These are phyloP conservation scores for Penicillium crystallinum DNA, from an alignment of 495 filamentous ascomycete genomes.

Conservation along the genomic window DNA sequence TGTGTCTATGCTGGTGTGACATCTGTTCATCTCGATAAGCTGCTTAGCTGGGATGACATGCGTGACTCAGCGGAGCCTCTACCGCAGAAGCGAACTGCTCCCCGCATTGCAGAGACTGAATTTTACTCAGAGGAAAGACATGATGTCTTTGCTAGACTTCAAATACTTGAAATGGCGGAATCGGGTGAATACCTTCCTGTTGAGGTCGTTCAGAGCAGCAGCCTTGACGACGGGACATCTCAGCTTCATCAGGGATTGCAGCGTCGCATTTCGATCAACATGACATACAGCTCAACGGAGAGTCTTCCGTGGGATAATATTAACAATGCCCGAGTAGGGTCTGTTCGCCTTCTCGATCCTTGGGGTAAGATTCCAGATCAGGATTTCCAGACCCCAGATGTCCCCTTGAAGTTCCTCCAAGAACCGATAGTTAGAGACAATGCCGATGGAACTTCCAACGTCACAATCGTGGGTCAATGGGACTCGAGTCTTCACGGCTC, in stretches of 20 bases:
- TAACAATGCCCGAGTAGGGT: constrained; percentile 65
- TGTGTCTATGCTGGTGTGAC: constrained; percentile 90
- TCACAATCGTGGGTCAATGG: constrained; percentile 86
- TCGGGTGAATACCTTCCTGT: constrained; percentile 86
- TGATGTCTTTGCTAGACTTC: constrained; percentile 80
- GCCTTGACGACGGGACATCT: constrained; percentile 78
- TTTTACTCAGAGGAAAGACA: constrained; percentile 91
- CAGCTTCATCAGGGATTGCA: constrained; percentile 96
- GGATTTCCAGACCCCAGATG: constrained; percentile 62
- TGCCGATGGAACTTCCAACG: constrained; percentile 84
- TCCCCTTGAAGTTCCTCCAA: constrained; percentile 68
- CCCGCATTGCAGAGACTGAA: constrained; percentile 81
- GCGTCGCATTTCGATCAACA: constrained; percentile 75
- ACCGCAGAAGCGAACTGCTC: constrained; percentile 57
- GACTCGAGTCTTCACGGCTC: constrained; percentile 92
- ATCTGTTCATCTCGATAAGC: constrained; percentile 91
- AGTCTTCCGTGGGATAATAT: constrained; percentile 83
- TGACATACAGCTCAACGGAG: constrained; percentile 86
- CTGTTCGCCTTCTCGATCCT: constrained; percentile 75
- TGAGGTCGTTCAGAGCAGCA: constrained; percentile 80
- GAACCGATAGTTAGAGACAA: constrained; percentile 74
- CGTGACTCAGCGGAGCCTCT: constrained; percentile 54
- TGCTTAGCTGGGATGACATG: constrained; percentile 99
- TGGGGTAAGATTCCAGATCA: constrained; percentile 80
- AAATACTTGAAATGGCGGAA: constrained; percentile 88